Conservation (phyloP, 345 rosid genomes). For the Lumnitzera racemosa region DNA sequence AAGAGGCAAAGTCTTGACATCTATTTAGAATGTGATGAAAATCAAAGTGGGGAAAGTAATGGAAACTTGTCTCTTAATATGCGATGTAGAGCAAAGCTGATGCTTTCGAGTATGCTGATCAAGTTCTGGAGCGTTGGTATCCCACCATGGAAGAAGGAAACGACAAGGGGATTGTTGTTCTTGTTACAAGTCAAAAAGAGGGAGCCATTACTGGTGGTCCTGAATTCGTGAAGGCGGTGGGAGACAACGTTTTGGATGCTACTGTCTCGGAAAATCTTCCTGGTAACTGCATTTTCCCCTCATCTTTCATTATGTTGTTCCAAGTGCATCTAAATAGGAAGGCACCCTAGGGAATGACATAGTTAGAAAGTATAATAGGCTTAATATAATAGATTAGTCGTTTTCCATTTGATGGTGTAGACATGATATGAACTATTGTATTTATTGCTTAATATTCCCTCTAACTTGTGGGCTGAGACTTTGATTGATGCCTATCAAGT, state of each 20-base stretch:
- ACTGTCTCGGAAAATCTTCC: slow-evolving; percentile 93
- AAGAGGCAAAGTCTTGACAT: no score
- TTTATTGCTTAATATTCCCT: background rate
- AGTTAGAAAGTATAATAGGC: no score
- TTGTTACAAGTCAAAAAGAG: slow-evolving; percentile 90
- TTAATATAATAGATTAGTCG: background rate
- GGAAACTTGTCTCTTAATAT: slow-evolving; percentile 1
- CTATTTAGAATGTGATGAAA: background rate
- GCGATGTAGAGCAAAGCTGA: slow-evolving; percentile 89
- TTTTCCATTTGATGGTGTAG: background rate
- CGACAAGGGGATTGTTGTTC: slow-evolving; percentile 86
- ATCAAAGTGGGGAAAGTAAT: no score
- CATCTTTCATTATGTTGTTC: background rate
- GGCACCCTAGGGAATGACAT: no score
- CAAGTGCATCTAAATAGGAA: no score
- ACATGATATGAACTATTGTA: background rate
- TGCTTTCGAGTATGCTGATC: slow-evolving; percentile 98
- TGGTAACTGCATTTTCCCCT: slow-evolving; percentile 33
- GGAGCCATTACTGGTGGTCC: slow-evolving; percentile 99
- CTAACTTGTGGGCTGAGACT: no score
- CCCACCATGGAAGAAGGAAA: slow-evolving; percentile 84
- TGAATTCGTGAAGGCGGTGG: slow-evolving; percentile 76
- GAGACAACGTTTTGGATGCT: slow-evolving; percentile 81
- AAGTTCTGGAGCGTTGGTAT: slow-evolving; percentile 89
- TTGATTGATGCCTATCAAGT: no score